Evolutionary conservation across 2,329 filamentous ascomycete species (phyloP).

Genomic region (Epichloe bromicola): DNA sequence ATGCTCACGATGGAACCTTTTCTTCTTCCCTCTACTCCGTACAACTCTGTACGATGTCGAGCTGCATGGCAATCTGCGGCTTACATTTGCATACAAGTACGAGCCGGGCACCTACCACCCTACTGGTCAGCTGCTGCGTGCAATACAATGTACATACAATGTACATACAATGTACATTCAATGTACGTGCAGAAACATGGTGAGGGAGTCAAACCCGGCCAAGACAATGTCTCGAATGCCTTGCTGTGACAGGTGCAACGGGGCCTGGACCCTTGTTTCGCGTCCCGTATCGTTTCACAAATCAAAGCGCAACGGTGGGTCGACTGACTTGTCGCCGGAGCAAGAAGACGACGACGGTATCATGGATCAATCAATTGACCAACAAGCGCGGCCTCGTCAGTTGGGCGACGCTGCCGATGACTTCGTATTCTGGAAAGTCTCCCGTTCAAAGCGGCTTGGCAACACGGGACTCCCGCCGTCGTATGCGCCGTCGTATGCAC

Average conservation of each 20-base stretch:
- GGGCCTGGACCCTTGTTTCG: background rate
- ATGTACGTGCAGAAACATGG: background rate
- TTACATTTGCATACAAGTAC: background rate
- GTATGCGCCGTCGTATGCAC: too few species aligned
- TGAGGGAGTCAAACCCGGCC: background rate
- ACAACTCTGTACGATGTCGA: background rate
- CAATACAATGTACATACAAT: too few species aligned
- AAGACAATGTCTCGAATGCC: background rate
- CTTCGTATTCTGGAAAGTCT: background rate
- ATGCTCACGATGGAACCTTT: too few species aligned
- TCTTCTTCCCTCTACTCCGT: too few species aligned
- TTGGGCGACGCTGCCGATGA: background rate
- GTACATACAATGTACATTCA: background rate
- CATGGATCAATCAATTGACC: too few species aligned
- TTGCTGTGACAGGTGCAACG: background rate
- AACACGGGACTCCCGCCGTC: too few species aligned
- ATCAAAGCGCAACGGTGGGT: background rate
- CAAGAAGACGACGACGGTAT: too few species aligned
- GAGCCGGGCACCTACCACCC: background rate
- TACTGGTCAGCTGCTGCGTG: background rate
- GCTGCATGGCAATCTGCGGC: background rate
- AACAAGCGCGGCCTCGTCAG: too few species aligned
- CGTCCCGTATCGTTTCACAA: background rate
- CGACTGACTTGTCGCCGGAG: too few species aligned
- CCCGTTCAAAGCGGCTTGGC: too few species aligned